Conservation (phyloP, 2,329 filamentous ascomycete species). For the Macrophomina pseudophaseolina region DNA sequence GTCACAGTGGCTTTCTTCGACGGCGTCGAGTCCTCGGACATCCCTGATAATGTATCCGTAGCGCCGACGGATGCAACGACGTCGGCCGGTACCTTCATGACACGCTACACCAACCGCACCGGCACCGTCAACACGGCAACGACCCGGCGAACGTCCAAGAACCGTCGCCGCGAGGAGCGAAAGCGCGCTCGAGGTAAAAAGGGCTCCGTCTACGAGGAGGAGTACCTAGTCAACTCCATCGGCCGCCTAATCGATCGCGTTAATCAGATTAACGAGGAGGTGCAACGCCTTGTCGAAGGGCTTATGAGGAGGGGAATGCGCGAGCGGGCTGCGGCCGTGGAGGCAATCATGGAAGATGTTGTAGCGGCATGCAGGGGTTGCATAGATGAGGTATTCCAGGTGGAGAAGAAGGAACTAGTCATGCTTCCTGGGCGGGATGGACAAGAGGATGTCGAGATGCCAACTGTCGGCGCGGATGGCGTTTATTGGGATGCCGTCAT, state of each 20-base stretch:
- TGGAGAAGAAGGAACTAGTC: constrained; percentile 28
- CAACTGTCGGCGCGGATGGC: constrained; percentile 39
- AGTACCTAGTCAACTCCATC: constrained; percentile 91
- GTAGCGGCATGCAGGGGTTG: constrained; percentile 70
- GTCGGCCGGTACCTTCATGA: constrained; percentile 82
- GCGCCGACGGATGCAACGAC: constrained; percentile 85
- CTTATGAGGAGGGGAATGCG: constrained; percentile 82
- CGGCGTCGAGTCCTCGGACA: constrained; percentile 66
- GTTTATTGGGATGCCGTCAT: constrained; percentile 46
- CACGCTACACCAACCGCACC: constrained; percentile 80
- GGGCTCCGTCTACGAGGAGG: constrained; percentile 96
- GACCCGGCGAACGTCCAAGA: constrained; percentile 83
- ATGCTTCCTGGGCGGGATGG: constrained; percentile 20
- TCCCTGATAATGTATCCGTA: constrained; percentile 91
- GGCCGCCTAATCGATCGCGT: constrained; percentile 82
- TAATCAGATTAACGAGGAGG: constrained; percentile 73
- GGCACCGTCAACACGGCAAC: constrained; percentile 75
- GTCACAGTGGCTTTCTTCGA: constrained; percentile 76
- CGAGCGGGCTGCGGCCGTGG: constrained; percentile 80
- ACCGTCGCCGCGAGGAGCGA: constrained; percentile 86
- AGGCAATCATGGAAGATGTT: constrained; percentile 75
- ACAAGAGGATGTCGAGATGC: constrained; percentile 27
- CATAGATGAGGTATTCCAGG: constrained; percentile 72
- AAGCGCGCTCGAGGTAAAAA: constrained; percentile 95
- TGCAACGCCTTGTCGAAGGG: constrained; percentile 74